phyloP scores from a whole-genome alignment of 257 asterid genomes.

The Capsicum chinense region DNA sequence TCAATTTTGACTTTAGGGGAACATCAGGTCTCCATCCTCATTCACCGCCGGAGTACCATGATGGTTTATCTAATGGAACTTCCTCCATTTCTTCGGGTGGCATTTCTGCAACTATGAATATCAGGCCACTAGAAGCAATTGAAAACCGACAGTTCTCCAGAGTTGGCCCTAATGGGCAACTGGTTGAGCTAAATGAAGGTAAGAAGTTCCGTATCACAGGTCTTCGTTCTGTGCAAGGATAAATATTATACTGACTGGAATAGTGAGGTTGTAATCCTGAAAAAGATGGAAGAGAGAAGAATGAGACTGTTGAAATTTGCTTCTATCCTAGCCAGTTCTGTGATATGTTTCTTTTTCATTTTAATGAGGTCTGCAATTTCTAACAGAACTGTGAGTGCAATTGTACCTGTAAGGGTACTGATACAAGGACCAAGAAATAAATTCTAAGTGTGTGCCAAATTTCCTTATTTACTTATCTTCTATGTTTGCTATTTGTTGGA shows the following conservation, averaged over 20 bases:
- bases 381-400: conserved; percentile 5
- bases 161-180: conserved; percentile 60
- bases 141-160: conserved; percentile 69
- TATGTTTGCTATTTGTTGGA: conserved; percentile 6
- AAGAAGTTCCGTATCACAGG: conserved; percentile 32
- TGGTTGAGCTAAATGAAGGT: conserved; percentile 74
- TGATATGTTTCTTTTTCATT: not conserved
- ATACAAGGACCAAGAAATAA: not conserved
- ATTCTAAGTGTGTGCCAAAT: conserved; percentile 3
- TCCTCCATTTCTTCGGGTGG: conserved; percentile 70
- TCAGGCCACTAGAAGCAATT: conserved; percentile 55
- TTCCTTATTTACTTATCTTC: conserved; percentile 31
- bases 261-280: not conserved
- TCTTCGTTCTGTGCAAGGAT: conserved; percentile 8
- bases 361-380: not conserved
- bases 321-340: conserved; percentile 16
- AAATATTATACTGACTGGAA: not conserved
- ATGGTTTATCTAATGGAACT: conserved; percentile 64
- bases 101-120: conserved; percentile 61
- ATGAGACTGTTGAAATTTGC: conserved; percentile 7
- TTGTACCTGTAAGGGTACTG: conserved; percentile 13
- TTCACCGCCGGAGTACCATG: conserved; percentile 81
- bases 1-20: conserved; percentile 63
- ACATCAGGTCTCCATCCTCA: conserved; percentile 67
- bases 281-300: conserved; percentile 19